A percentile compares a stretch with the other conserved stretches of the same genome.
Evolutionary conservation across 352 stramenopile species (phyloP).

Genomic region (Phytopythium delawarense): DNA sequence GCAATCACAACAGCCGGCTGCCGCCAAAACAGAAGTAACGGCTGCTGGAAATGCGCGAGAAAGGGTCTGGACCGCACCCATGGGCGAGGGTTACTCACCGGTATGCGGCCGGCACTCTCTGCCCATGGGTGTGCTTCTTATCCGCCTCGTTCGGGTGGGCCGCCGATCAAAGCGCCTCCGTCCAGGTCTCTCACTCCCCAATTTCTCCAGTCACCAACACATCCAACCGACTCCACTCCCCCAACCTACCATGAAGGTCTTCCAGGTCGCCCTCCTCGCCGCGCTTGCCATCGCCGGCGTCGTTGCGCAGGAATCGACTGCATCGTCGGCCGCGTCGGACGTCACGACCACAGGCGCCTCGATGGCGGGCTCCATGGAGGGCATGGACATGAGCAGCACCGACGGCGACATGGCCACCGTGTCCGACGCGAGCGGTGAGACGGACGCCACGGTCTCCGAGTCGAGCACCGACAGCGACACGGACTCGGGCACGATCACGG

Average conservation of each 20-base stretch:
- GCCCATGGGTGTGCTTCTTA: background rate
- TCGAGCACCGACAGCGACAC: background rate
- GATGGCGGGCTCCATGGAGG: background rate
- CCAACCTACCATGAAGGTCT: slow-evolving; percentile 2
- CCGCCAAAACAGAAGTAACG: background rate
- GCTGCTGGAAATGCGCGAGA: background rate
- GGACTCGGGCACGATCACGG: background rate
- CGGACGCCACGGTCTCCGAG: background rate
- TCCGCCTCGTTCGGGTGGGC: background rate
- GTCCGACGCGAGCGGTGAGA: background rate
- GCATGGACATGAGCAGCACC: background rate
- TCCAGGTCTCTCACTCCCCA: slow-evolving; percentile 1
- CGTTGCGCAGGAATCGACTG: background rate
- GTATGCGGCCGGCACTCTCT: background rate
- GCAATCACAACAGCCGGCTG: background rate
- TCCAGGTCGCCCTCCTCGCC: slow-evolving; percentile 6
- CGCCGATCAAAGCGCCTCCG: too few species aligned
- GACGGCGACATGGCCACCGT: background rate
- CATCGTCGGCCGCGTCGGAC: background rate
- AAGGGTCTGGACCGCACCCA: background rate
- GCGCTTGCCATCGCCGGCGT: slow-evolving; percentile 5
- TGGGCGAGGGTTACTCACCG: background rate
- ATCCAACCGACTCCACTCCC: slow-evolving; percentile 2
- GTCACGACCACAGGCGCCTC: background rate
- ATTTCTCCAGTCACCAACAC: background rate